phyloP scores from a whole-genome alignment of 352 stramenopile genomes.

The Globisporangium barbulae region DNA sequence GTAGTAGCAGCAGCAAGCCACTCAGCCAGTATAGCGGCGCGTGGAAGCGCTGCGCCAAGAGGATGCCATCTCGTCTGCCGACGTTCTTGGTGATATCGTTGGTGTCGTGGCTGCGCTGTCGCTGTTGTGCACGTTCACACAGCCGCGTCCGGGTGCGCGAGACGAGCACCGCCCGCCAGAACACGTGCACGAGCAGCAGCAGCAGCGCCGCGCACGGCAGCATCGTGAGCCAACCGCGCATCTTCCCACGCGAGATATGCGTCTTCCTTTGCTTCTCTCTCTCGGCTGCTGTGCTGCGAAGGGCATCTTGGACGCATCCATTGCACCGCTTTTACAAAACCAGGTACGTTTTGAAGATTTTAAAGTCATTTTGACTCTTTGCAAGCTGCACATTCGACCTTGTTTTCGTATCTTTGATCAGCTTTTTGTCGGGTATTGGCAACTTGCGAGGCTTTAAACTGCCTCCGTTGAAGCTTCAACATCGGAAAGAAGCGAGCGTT shows the following conservation, averaged over 20 bases:
- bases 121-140: background rate
- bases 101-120: background rate
- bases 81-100: background rate
- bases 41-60: slow-evolving; percentile 29
- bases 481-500: background rate
- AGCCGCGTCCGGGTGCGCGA: background rate
- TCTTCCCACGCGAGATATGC: background rate
- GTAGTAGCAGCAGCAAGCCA: slow-evolving; percentile 24
- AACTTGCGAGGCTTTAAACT: too few relatives aligned
- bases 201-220: slow-evolving; percentile 2
- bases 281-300: background rate
- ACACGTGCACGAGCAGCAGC: background rate
- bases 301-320: background rate
- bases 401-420: too few relatives aligned
- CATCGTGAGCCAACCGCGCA: background rate
- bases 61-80: slow-evolving; percentile 1
- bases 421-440: too few relatives aligned
- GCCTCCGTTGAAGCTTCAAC: background rate
- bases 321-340: background rate
- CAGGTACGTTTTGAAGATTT: too few relatives aligned
- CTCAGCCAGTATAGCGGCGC: slow-evolving; percentile 23
- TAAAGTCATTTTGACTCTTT: too few relatives aligned
- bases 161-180: background rate
- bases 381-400: too few relatives aligned
- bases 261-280: background rate